Base-by-base conservation (phyloP, 352 stramenopile species). In the Hyaloperonospora arabidopsidis region DNA sequence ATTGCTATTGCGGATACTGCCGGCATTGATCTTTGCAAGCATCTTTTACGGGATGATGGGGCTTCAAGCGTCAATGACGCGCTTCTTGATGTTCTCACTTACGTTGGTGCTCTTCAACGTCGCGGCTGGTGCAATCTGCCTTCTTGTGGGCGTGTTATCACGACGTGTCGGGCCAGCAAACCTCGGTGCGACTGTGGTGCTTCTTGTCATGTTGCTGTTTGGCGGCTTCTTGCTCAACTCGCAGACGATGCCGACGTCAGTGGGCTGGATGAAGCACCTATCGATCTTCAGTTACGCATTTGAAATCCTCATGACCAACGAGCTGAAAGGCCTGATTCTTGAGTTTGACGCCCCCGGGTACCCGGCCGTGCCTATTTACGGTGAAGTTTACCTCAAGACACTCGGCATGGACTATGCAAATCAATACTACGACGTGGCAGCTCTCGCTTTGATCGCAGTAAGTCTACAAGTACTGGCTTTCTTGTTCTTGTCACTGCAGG, bases 11-110 rank as follows among this genome's bases (percentile, higher is more conserved):
- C 76, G 84, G 15, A 59, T 94, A 28, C 45, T 94, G 18, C 84
- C 84, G 1, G 76, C 80, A 15, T 74, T 79, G 17, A 52, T 89
- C 36, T 94, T 92, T 65, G 69, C 76, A n/a, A 80, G 72, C 21
- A 88, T 94, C 52, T 91, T 92, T 46, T 94, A 94, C 67, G 87
- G 79, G 70, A 73, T 94, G 57, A 94, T 94, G 79, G 81, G 79
- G 0, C 67, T 94, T 4, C 77, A 91, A 61, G 52, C 76, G 4
- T 71, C 67, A 21, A 52, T 76, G 7, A 53, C 57, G 22, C 76
- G 74, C 53, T 94, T 92, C 47, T 18, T 76, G 13, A 58, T 86
- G 39, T 94, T 92, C 60, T 66, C 74, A 18, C 50, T 69, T 8
- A 91, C 79, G 41, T 57, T 94, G 23, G 72, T 92, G 39, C 67